Conservation (phyloP, 108 stramenopile species). For the Cyclotella atomus region DNA sequence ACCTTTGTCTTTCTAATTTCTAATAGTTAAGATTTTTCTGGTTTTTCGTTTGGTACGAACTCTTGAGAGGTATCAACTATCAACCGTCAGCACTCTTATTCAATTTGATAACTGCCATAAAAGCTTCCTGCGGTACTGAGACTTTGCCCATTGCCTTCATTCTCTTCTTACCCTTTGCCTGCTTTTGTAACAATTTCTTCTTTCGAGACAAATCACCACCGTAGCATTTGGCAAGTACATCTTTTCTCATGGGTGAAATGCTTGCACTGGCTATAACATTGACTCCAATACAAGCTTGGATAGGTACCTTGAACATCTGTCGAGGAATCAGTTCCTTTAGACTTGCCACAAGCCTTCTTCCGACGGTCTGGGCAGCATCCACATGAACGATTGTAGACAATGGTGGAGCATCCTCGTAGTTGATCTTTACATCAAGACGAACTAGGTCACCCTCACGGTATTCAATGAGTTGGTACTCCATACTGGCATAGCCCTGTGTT, state of each 20-base stretch:
- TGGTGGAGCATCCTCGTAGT: constrained; percentile 93
- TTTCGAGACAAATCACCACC: constrained; percentile 99
- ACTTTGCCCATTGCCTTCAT: constrained; percentile 99
- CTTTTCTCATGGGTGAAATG: constrained; percentile 98
- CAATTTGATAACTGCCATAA: constrained; percentile 94
- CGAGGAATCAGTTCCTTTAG: constrained; percentile 96
- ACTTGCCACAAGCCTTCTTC: constrained; percentile 78
- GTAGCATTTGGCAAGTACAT: constrained; percentile 98
- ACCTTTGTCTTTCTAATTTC: background rate
- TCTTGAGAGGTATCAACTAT: no score
- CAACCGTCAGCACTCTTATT: constrained; percentile 47
- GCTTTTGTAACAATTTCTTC: constrained; percentile 98
- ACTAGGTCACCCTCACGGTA: constrained; percentile 91
- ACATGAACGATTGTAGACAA: constrained; percentile 94
- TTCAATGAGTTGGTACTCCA: constrained; percentile 95
- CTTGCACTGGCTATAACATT: constrained; percentile 89
- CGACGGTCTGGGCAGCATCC: constrained; percentile 85
- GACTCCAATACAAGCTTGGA: constrained; percentile 93
- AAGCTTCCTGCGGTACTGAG: constrained; percentile 97
- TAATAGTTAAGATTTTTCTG: background rate
- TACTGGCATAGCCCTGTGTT: constrained; percentile 97
- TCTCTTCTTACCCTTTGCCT: constrained; percentile 98
- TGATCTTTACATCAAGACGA: constrained; percentile 96
- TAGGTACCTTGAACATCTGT: constrained; percentile 99
- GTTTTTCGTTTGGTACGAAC: background rate